A percentile compares a stretch with the other conserved stretches of the same genome.
Conservation (phyloP, 345 rosid species). For the Populus davidiana region DNA sequence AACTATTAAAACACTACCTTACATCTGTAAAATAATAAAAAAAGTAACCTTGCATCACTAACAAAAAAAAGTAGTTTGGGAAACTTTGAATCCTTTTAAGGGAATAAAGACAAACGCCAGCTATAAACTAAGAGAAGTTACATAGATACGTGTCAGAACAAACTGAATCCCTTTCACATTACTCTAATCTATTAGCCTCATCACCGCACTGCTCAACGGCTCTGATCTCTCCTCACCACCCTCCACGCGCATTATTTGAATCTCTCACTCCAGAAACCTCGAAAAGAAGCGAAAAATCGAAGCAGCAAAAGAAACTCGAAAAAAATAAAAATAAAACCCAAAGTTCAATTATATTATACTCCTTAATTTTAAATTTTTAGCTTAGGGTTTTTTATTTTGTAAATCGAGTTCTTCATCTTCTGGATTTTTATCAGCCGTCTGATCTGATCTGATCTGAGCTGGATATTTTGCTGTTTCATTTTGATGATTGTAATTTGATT, state of each 20-base stretch:
- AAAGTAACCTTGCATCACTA: too few relatives aligned
- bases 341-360: background rate
- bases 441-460: slow-evolving; percentile 35
- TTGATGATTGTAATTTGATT: slow-evolving; percentile 20
- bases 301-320: slow-evolving; percentile 11
- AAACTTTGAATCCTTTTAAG: background rate
- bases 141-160: slow-evolving; percentile 12
- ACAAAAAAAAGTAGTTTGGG: too few relatives aligned
- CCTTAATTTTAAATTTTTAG: background rate
- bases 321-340: background rate
- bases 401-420: background rate
- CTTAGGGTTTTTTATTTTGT: slow-evolving; percentile 15
- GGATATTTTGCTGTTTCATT: slow-evolving; percentile 8
- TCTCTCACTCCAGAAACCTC: background rate
- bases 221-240: slow-evolving; percentile 4
- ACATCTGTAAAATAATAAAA: too few relatives aligned
- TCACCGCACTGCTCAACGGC: slow-evolving; percentile 5
- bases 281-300: background rate
- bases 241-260: background rate
- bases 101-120: background rate
- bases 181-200: background rate
- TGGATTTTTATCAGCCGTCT: background rate
- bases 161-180: background rate
- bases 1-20: too few relatives aligned
- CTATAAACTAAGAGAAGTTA: background rate